Percentiles rank a stretch among this genome's conserved stretches.
Evolutionary conservation across 306 rosid genomes (phyloP).

Genomic region (Bauhinia variegata): DNA sequence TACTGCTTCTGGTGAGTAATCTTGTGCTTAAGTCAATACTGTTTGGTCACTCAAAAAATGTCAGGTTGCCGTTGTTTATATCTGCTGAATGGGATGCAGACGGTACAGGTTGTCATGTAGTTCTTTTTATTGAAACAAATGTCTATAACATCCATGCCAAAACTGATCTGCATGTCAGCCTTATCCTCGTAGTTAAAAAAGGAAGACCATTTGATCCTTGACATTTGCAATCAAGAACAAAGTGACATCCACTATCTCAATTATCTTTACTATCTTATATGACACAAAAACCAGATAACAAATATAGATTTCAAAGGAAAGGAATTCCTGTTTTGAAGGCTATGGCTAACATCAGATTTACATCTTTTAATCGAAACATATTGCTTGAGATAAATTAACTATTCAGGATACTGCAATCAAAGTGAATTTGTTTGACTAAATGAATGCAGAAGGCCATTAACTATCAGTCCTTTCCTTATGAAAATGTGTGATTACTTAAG

Average conservation of each 20-base stretch:
- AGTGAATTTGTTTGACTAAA: neutral
- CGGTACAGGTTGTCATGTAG: neutral
- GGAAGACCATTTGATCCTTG: constrained; percentile 24
- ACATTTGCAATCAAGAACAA: too few relatives aligned
- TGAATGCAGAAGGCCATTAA: neutral
- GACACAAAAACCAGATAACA: neutral
- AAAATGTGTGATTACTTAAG: neutral
- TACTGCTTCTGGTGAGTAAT: constrained; percentile 47
- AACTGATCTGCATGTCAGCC: constrained; percentile 5
- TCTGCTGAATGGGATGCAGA: constrained; percentile 6
- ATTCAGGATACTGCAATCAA: neutral
- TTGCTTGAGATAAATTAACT: neutral
- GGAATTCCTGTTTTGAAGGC: neutral
- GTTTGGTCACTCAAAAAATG: constrained; percentile 21
- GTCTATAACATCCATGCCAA: neutral
- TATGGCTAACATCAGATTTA: neutral
- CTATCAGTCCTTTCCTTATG: neutral
- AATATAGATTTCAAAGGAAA: neutral
- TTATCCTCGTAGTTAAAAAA: constrained; percentile 9
- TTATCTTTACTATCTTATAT: neutral
- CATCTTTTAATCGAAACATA: neutral
- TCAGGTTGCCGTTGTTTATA: neutral
- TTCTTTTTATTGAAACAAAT: constrained; percentile 18
- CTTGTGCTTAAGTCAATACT: constrained; percentile 7
- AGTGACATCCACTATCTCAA: neutral